Percentiles rank a stretch among this genome's conserved stretches.
phyloP scores from a whole-genome alignment of 2,329 filamentous ascomycete species.

The Aureobasidium leucospermi region DNA sequence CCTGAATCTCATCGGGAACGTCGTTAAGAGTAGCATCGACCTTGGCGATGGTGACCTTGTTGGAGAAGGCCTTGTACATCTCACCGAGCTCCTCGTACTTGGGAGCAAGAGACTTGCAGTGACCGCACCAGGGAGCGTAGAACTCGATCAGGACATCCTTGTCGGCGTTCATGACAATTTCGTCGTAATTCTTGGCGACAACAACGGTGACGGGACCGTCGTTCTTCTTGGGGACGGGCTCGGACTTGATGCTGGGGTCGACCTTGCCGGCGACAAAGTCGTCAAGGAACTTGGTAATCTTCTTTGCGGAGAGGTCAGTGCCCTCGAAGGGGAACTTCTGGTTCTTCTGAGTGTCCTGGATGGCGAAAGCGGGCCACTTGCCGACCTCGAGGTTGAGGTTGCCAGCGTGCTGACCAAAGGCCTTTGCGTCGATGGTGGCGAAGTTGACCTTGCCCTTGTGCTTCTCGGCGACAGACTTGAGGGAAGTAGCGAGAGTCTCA shows the following conservation, averaged over 20 bases:
- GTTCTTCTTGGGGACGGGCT: constrained; percentile 89
- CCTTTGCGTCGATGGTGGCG: constrained; percentile 90
- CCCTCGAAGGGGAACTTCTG: constrained; percentile 78
- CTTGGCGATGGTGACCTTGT: constrained; percentile 69
- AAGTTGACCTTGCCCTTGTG: constrained; percentile 95
- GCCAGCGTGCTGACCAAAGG: constrained; percentile 86
- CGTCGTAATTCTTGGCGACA: constrained; percentile 89
- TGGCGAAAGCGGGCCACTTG: constrained; percentile 95
- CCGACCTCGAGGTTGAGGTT: constrained; percentile 96
- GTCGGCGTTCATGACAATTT: constrained; percentile 81
- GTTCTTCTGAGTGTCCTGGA: constrained; percentile 93
- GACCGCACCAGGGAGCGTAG: constrained; percentile 81
- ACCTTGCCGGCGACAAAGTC: constrained; percentile 81
- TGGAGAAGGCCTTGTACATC: constrained; percentile 45
- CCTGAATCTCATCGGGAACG: constrained; percentile 90
- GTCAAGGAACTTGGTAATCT: constrained; percentile 75
- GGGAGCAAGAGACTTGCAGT: constrained; percentile 62
- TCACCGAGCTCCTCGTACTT: constrained; percentile 60
- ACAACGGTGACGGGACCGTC: constrained; percentile 81
- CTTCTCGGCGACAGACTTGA: constrained; percentile 84
- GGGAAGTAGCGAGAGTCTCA: constrained; percentile 62
- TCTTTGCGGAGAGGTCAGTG: constrained; percentile 65
- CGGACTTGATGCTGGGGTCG: constrained; percentile 95
- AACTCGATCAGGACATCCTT: constrained; percentile 98
- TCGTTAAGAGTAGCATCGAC: constrained; percentile 95